Conservation (phyloP, 345 rosid genomes). For the Hibiscus syriacus region DNA sequence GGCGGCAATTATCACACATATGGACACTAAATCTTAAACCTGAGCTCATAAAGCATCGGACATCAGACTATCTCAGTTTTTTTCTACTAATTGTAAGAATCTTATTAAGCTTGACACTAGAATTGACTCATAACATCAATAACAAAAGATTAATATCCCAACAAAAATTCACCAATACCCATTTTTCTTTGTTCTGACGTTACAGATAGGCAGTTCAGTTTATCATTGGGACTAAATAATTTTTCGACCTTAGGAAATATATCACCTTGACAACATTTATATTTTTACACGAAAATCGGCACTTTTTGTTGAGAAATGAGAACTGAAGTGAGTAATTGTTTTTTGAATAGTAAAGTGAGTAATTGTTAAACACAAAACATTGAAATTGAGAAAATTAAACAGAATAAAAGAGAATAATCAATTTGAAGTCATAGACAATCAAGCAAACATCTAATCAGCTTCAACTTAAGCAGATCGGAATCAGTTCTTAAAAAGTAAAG, state of each 20-base stretch:
- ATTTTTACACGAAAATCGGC: background rate
- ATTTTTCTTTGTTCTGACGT: background rate
- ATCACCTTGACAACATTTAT: background rate
- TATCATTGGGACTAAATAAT: background rate
- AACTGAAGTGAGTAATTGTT: background rate
- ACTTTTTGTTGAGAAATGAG: background rate
- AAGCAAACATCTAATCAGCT: background rate
- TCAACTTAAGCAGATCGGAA: background rate
- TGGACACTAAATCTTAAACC: background rate
- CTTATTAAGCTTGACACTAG: background rate
- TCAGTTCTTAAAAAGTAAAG: background rate
- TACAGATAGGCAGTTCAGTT: background rate
- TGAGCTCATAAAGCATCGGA: background rate
- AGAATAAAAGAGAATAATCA: background rate
- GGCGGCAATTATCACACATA: background rate
- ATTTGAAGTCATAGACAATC: background rate
- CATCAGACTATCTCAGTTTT: background rate
- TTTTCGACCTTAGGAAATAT: background rate
- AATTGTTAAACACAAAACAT: background rate
- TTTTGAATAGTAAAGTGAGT: no score
- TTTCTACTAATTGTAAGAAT: background rate
- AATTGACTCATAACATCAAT: background rate
- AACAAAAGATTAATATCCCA: background rate
- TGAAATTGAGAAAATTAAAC: background rate
- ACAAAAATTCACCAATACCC: background rate